These are phyloP conservation scores for Magnaporthales sp. DNA, from an alignment of 2,329 filamentous ascomycete genomes.

Conservation along the genomic window DNA sequence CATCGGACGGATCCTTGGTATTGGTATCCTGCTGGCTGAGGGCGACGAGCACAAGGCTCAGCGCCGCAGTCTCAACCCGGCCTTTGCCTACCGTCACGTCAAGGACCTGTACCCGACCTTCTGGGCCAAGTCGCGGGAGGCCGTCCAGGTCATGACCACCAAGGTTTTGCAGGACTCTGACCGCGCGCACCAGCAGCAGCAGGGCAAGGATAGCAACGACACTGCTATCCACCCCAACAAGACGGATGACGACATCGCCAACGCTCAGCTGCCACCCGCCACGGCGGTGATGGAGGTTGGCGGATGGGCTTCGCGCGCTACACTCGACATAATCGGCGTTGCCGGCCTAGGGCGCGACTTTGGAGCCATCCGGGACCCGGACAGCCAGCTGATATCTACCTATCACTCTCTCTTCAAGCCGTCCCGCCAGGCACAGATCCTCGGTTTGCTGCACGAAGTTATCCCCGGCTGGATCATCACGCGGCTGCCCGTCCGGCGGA, in stretches of 20 bases:
- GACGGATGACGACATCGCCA: not conserved
- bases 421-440: conserved; percentile 37
- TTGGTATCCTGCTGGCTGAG: conserved; percentile 71
- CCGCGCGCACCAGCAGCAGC: conserved; percentile 14
- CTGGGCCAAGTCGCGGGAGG: conserved; percentile 67
- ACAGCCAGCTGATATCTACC: conserved; percentile 47
- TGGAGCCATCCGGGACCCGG: conserved; percentile 50
- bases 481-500: conserved; percentile 60
- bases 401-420: conserved; percentile 50
- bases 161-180: conserved; percentile 31
- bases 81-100: conserved; percentile 78
- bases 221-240: conserved; percentile 13
- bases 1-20: conserved; percentile 57
- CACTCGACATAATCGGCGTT: conserved; percentile 67
- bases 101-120: conserved; percentile 80
- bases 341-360: conserved; percentile 68
- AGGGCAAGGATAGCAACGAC: conserved; percentile 9
- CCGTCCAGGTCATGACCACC: conserved; percentile 51
- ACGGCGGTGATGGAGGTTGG: conserved; percentile 45
- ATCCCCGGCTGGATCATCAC: conserved; percentile 54
- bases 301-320: conserved; percentile 57
- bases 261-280: conserved; percentile 11
- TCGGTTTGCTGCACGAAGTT: conserved; percentile 52
- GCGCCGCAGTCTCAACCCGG: conserved; percentile 70
- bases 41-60: conserved; percentile 84